Base-by-base conservation (phyloP, 306 rosid species). In the Cicer cuneatum region DNA sequence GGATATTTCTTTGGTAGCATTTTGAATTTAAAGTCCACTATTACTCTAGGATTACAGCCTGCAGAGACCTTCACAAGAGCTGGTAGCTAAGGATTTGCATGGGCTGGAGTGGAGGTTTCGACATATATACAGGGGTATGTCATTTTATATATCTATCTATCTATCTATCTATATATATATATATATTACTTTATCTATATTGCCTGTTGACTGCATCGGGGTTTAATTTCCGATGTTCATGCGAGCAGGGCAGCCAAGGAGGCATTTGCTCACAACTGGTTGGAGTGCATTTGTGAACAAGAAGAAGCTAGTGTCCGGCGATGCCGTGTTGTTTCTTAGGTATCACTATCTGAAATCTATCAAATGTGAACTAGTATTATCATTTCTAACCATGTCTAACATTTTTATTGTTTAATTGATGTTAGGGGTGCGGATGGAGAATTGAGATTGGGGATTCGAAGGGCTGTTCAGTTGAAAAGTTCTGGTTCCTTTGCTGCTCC, bases 261-360 rank as follows among this genome's bases (percentile, higher is more conserved):
- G 99, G 82, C 99, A 95, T 89, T 92, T 95, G 90, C 97, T 95
- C 37, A 95, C 99, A 45, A 92, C 99, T 21, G 99, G 99, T 24
- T 95, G 99, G 99, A 95, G 99, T 83, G 99, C 97, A 2, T 95
- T 92, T 72, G 99, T 95, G 39, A 95, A 95, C 90, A 95, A 95
- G 92, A 95, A 92, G 86, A 90, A 90, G 91, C 97, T 95, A 5
- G 92, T 89, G 56, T 95, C 99, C 41, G 99, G 99, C 12, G 99
- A 95, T 84, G 99, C 99, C 38, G 99, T 95, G 62, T 89, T 95
- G 60, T 95, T 95, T 71, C 97, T 95, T 14, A 89, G 99, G 99
- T 94, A 89, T 12, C 64, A 40, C 56, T 53, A 21, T 18, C 47
- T 42, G 7, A 35, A n/a, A 42, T 65, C 12, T 56, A 7, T 18